Conservation (phyloP, 2,329 filamentous ascomycete genomes). For the Reticulascus tulasneorum region DNA sequence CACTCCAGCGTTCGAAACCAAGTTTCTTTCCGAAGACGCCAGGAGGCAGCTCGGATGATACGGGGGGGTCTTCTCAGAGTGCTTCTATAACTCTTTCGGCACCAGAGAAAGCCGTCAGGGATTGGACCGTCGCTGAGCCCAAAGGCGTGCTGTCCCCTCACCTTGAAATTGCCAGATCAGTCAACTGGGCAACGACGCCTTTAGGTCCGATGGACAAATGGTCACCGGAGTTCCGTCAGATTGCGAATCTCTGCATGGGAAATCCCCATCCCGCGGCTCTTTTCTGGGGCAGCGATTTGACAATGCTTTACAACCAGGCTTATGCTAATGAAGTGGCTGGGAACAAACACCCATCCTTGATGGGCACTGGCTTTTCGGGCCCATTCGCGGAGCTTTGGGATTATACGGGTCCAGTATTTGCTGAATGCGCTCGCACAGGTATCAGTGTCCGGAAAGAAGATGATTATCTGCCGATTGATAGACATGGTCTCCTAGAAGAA, state of each 20-base stretch:
- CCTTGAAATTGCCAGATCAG: constrained; percentile 22
- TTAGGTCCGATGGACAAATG: constrained; percentile 40
- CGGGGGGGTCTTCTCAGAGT: constrained; percentile 20
- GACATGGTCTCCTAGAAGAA: constrained; percentile 33
- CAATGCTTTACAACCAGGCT: constrained; percentile 62
- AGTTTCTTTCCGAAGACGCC: constrained; percentile 13
- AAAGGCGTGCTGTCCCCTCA: constrained; percentile 25
- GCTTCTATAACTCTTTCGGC: constrained; percentile 23
- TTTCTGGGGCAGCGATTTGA: constrained; percentile 59
- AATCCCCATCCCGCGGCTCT: constrained; percentile 44
- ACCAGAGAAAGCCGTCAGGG: constrained; percentile 28
- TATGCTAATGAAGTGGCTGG: constrained; percentile 53
- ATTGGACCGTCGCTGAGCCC: constrained; percentile 28
- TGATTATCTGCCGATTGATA: constrained; percentile 26
- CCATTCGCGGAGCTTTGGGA: constrained; percentile 51
- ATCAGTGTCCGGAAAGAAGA: constrained; percentile 28
- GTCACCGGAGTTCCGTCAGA: constrained; percentile 39
- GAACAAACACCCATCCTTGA: constrained; percentile 57
- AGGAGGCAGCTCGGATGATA: constrained; percentile 22
- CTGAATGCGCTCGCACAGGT: constrained; percentile 31
- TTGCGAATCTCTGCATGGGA: constrained; percentile 30
- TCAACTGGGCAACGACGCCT: constrained; percentile 39
- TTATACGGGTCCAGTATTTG: constrained; percentile 24
- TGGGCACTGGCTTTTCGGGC: constrained; percentile 53
- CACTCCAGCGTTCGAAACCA: no score